Evolutionary conservation across 768 basidiomycete species (phyloP), one percentile per base, ranked within the genome.

Genomic region (Pleurotus tuber-regium): DNA sequence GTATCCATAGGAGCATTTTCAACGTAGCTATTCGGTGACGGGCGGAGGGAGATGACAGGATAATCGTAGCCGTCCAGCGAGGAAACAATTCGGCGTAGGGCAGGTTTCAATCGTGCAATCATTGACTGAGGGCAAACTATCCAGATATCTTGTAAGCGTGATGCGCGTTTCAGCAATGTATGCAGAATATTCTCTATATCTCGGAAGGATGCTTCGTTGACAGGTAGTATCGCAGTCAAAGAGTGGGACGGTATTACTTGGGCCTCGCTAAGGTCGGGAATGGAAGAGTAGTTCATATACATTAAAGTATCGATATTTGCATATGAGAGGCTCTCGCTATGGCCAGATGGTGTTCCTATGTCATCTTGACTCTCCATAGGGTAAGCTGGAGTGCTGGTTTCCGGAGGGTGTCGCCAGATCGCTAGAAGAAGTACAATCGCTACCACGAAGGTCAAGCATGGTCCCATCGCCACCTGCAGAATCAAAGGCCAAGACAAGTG

Each of bases 211-310:
- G 51, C 44, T 2, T 58, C 25, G 4, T 70, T 64, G 43, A 84
- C 68, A 11, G 82, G 80, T 2, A 85, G 61, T 31, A 85, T 57
- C 10, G 69, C 77, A 11, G 77, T 77, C 50, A 82, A 58, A 12
- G 75, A 75, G 35, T 66, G 59, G 8, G 38, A 23, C 18, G 46
- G 46, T 18, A 48, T 35, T 7, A 48, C 46, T 31, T 24, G 5
- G 4, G 46, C 4, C 18, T 28, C 28, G 46, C 31, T n/a, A 14
- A 35, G 9, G 29, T 28, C n/a, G n/a, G 46, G 29, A 12, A 38
- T 19, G 26, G 43, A 14, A 38, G 36, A 38, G 25, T 14, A n/a
- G 25, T n/a, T 16, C n/a, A n/a, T n/a, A n/a, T 14, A 12, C 14
- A 12, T 21, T n/a, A 26, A 23, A 19, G 43, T 12, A 5, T 44